Evolutionary conservation across 2,329 filamentous ascomycete genomes (phyloP).

Genomic region (Epicoccum sorghinum): DNA sequence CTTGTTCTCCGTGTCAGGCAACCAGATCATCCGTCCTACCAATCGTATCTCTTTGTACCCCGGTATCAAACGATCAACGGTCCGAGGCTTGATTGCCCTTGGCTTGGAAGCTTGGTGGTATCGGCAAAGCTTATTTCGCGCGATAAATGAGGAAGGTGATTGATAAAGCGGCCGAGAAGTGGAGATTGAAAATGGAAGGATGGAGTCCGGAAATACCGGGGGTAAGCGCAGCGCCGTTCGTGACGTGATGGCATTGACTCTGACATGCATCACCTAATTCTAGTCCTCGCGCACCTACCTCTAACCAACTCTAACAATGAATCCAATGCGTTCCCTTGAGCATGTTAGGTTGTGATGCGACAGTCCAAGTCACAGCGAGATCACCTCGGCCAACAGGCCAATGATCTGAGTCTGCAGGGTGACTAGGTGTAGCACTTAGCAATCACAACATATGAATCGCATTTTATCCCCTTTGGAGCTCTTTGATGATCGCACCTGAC

Average conservation of each 20-base stretch:
- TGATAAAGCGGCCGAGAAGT: background rate
- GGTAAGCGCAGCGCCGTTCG: background rate
- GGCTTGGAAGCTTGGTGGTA: constrained; percentile 5
- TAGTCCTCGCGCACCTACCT: no score
- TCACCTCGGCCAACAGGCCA: no score
- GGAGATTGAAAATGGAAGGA: background rate
- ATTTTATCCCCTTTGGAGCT: no score
- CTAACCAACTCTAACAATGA: no score
- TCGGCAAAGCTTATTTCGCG: constrained; percentile 5
- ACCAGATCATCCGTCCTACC: background rate
- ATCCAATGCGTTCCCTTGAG: no score
- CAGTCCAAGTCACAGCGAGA: no score
- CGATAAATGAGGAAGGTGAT: constrained; percentile 9
- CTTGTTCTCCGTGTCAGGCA: background rate
- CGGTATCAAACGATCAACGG: background rate
- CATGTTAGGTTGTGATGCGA: no score
- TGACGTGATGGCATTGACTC: background rate
- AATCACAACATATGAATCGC: no score
- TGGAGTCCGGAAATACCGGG: background rate
- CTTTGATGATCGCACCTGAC: background rate
- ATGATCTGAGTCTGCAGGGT: no score
- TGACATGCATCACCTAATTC: no score
- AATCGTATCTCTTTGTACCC: background rate
- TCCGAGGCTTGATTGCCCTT: constrained; percentile 9
- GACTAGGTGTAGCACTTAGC: no score